phyloP scores from a whole-genome alignment of 345 rosid species.

The Gossypium rotundifolium region DNA sequence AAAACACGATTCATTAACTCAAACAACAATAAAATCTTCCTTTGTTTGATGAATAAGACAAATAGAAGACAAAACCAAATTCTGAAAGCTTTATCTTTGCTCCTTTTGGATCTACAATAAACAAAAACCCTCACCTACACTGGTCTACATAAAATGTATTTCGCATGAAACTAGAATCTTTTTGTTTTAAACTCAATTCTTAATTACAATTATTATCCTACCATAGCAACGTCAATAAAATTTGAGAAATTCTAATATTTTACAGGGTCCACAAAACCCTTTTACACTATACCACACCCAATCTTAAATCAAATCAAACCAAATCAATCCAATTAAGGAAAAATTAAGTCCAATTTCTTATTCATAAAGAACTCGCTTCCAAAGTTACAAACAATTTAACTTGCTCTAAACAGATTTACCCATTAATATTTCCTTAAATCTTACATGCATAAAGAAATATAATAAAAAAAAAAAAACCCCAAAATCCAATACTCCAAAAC shows the following conservation, averaged over 20 bases:
- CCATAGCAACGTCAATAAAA: neutral
- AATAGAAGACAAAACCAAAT: neutral
- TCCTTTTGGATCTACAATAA: neutral
- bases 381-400: neutral
- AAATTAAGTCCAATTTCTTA: neutral
- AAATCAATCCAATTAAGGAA: neutral
- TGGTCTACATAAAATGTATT: neutral
- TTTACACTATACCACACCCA: neutral
- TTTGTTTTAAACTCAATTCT: neutral
- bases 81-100: neutral
- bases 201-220: neutral
- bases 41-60: neutral
- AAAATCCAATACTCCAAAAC: neutral
- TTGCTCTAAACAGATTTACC: neutral
- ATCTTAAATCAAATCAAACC: neutral
- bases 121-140: neutral
- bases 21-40: neutral
- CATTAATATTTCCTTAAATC: neutral
- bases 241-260: neutral
- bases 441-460: neutral
- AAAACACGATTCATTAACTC: slow-evolving; percentile 17
- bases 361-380: neutral
- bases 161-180: neutral
- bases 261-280: neutral
- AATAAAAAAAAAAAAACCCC: neutral